phyloP scores from a whole-genome alignment of 2,329 filamentous ascomycete species.

The Colletotrichum coccodes region DNA sequence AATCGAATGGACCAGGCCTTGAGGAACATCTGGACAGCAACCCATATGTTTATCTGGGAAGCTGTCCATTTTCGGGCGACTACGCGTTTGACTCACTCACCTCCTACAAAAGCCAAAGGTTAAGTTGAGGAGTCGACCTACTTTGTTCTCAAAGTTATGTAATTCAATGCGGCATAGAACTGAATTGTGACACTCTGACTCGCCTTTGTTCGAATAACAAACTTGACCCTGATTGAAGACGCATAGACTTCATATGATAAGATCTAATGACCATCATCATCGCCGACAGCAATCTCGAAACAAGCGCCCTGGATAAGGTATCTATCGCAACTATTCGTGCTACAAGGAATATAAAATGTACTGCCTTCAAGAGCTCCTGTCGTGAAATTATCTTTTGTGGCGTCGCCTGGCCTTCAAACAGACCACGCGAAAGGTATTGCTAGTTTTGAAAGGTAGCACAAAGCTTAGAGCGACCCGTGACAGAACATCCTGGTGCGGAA shows the following conservation, averaged over 20 bases:
- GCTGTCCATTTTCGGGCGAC: background rate
- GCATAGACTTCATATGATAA: background rate
- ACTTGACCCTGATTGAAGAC: background rate
- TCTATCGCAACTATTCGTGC: background rate
- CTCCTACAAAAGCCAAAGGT: conserved; percentile 15
- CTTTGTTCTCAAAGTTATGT: background rate
- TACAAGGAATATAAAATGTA: background rate
- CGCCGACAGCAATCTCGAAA: background rate
- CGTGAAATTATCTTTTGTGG: background rate
- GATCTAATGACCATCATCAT: background rate
- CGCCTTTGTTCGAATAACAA: background rate
- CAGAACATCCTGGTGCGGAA: background rate
- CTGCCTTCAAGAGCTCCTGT: background rate
- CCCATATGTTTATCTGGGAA: background rate
- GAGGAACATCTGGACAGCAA: background rate
- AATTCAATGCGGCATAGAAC: background rate
- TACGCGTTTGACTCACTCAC: background rate
- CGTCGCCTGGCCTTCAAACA: background rate
- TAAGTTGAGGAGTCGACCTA: background rate
- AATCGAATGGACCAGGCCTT: background rate
- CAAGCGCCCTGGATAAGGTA: too few relatives aligned
- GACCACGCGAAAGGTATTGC: background rate
- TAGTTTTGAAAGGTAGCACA: background rate
- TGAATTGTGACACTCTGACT: background rate
- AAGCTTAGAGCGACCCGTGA: background rate